These are phyloP conservation scores for Arthrobotrys megalospora DNA, from an alignment of 2,329 filamentous ascomycete genomes.

Conservation along the genomic window DNA sequence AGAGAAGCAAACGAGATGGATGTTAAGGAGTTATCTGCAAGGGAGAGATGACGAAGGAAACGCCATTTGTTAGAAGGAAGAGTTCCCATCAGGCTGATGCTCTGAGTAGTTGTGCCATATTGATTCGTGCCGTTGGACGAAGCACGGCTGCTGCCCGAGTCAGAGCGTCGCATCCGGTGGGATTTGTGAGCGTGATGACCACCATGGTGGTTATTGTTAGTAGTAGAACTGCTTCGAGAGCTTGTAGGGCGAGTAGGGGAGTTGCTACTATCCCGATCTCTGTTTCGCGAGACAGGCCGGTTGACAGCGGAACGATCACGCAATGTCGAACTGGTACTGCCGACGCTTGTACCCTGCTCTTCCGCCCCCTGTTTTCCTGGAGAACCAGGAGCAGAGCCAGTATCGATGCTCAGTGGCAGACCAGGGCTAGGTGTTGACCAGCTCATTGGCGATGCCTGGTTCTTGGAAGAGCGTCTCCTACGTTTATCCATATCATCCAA, in stretches of 20 bases:
- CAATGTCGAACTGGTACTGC: constrained; percentile 58
- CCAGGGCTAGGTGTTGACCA: constrained; percentile 72
- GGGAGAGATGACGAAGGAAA: constrained; percentile 89
- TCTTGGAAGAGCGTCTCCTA: constrained; percentile 87
- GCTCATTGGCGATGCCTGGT: constrained; percentile 82
- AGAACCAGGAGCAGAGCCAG: constrained; percentile 51
- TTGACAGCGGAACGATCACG: constrained; percentile 62
- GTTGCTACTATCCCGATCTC: constrained; percentile 77
- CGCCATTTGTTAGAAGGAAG: constrained; percentile 93
- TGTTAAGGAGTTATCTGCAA: constrained; percentile 92
- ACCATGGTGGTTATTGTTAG: constrained; percentile 39
- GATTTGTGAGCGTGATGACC: constrained; percentile 73
- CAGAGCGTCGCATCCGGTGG: constrained; percentile 85
- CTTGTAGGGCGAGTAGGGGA: constrained; percentile 84
- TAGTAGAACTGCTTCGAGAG: constrained; percentile 78
- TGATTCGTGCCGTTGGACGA: constrained; percentile 62
- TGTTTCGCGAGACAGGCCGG: constrained; percentile 63
- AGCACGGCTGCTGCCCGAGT: constrained; percentile 93
- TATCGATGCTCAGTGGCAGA: constrained; percentile 59
- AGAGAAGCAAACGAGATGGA: constrained; percentile 82
- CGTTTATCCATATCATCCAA: constrained; percentile 96
- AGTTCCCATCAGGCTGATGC: constrained; percentile 71
- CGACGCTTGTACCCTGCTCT: constrained; percentile 55
- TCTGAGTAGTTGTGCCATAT: constrained; percentile 60
- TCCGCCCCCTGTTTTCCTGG: constrained; percentile 52